Conservation (phyloP, 176 grass and related monocot genomes). For the Aegilops tauschii region DNA sequence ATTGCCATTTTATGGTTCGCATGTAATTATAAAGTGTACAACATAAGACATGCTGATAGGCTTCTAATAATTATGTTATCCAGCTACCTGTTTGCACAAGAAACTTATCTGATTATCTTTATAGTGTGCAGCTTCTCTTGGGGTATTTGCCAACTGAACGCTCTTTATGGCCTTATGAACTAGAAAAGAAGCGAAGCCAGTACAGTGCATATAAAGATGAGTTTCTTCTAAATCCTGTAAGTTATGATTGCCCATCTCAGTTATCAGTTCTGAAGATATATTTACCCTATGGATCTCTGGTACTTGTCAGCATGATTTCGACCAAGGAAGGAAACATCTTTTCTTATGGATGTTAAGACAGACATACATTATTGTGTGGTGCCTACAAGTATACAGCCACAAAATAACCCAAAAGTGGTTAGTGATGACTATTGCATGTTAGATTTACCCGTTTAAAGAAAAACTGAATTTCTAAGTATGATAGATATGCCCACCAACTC, state of each 20-base stretch:
- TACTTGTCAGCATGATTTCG: not conserved
- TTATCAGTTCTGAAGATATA: constrained; percentile 7
- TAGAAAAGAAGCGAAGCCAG: constrained; percentile 82
- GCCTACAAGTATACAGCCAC: not conserved
- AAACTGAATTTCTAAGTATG: not conserved
- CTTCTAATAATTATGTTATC: constrained; percentile 2
- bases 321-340: not conserved
- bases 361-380: not conserved
- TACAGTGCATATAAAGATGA: constrained; percentile 83
- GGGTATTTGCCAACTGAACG: constrained; percentile 88
- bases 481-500: not conserved
- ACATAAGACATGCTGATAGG: not conserved
- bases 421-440: not conserved
- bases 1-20: not conserved
- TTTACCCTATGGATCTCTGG: not conserved
- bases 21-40: not conserved
- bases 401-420: not conserved
- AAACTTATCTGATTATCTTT: constrained; percentile 77
- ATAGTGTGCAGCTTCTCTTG: constrained; percentile 98
- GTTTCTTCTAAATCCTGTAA: constrained; percentile 89
- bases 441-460: not conserved
- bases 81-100: not conserved
- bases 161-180: constrained; percentile 71
- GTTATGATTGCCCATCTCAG: constrained; percentile 20
- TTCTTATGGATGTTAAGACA: not conserved